Conservation (phyloP, 768 basidiomycete genomes). For the Lactarius sp. region DNA sequence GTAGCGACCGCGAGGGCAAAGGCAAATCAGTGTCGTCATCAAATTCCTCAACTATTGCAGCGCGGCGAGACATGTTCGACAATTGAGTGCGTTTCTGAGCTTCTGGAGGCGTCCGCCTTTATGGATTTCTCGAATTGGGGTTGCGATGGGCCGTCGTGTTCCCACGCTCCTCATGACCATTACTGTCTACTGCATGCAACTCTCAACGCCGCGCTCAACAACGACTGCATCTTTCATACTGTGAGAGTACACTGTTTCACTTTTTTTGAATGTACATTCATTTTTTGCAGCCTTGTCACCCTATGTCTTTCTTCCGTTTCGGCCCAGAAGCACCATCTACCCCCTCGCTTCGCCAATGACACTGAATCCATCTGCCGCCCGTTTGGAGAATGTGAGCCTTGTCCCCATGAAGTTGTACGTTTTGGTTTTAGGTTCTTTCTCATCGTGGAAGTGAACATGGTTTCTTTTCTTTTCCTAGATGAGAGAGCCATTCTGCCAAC, state of each 20-base stretch:
- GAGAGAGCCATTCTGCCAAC: constrained; percentile 86
- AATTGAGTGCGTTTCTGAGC: background rate
- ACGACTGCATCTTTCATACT: constrained; percentile 10
- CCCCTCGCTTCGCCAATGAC: constrained; percentile 18
- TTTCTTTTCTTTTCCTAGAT: constrained; percentile 42
- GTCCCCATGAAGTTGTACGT: constrained; percentile 40
- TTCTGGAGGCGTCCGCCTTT: background rate
- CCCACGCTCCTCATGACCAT: constrained; percentile 20
- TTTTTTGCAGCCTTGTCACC: constrained; percentile 10
- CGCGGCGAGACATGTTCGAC: constrained; percentile 60
- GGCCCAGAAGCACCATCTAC: constrained; percentile 3
- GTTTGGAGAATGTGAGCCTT: constrained; percentile 38
- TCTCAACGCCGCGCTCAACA: constrained; percentile 5
- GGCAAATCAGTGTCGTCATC: constrained; percentile 95
- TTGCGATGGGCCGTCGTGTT: constrained; percentile 7
- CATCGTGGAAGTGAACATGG: constrained; percentile 1
- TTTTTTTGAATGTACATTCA: background rate
- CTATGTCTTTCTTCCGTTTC: constrained; percentile 13
- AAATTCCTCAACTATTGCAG: constrained; percentile 72
- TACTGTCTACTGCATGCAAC: constrained; percentile 1
- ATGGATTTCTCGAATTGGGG: background rate
- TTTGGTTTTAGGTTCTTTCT: background rate
- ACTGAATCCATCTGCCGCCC: constrained; percentile 27
- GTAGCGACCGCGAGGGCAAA: constrained; percentile 61
- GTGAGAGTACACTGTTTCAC: background rate